Evolutionary conservation across 169 alveolate genomes (phyloP).

Genomic region (Plasmodium reichenowi): DNA sequence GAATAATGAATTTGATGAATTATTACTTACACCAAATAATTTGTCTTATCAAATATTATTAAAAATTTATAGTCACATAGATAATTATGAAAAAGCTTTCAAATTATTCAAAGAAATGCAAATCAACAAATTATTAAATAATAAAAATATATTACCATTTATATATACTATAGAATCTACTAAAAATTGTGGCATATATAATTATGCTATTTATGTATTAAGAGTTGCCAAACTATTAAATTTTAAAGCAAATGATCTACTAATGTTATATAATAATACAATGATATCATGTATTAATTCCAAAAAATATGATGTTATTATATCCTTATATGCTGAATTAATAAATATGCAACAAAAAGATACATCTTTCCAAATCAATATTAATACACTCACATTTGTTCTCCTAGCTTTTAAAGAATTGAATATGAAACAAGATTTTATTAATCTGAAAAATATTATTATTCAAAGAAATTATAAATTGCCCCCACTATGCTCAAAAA

Average conservation of each 20-base stretch:
- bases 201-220: constrained; percentile 66
- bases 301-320: constrained; percentile 63
- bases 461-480: constrained; percentile 72
- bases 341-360: constrained; percentile 59
- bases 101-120: constrained; percentile 76
- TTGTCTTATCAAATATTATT: constrained; percentile 42
- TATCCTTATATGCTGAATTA: constrained; percentile 68
- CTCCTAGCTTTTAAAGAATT: constrained; percentile 73
- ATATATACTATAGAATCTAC: constrained; percentile 42
- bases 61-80: constrained; percentile 38
- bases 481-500: constrained; percentile 61
- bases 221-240: constrained; percentile 46
- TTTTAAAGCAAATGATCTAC: constrained; percentile 12
- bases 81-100: constrained; percentile 67
- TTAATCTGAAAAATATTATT: constrained; percentile 46
- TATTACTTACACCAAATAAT: constrained; percentile 33
- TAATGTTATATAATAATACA: constrained; percentile 54
- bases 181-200: constrained; percentile 74
- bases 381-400: constrained; percentile 61
- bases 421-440: constrained; percentile 60
- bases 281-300: constrained; percentile 47
- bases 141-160: constrained; percentile 57
- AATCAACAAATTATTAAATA: constrained; percentile 49
- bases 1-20: constrained; percentile 75
- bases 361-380: constrained; percentile 21